Conservation (phyloP, 306 rosid genomes). For the Cucurbita maxima region DNA sequence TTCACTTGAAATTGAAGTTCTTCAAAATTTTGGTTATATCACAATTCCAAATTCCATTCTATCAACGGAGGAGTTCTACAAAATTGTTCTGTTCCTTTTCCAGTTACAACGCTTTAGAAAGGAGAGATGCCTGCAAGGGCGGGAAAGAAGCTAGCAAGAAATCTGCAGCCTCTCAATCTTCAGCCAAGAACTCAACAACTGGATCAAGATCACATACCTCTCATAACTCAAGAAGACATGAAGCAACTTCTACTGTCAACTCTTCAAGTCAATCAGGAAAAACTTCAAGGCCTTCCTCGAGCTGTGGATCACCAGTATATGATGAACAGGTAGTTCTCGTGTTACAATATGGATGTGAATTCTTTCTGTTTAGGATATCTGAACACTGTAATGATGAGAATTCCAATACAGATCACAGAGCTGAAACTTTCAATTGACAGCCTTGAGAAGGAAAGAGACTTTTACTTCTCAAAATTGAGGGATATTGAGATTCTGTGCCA, state of each 20-base stretch:
- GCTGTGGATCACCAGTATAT: conserved; percentile 23
- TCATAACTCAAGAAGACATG: conserved; percentile 55
- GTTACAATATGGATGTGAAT: background rate
- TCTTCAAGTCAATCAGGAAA: conserved; percentile 34
- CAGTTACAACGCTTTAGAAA: conserved; percentile 76
- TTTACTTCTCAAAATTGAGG: conserved; percentile 74
- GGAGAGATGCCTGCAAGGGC: conserved; percentile 71
- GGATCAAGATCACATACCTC: conserved; percentile 46
- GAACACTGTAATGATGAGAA: background rate
- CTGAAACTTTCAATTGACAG: conserved; percentile 78
- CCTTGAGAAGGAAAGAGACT: conserved; percentile 93
- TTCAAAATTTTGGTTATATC: background rate
- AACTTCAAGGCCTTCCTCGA: conserved; percentile 28
- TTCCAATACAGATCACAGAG: conserved; percentile 59
- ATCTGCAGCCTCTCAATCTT: conserved; percentile 44
- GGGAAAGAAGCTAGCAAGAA: conserved; percentile 67
- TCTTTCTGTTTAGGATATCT: background rate
- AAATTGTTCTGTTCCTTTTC: background rate
- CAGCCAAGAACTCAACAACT: conserved; percentile 38
- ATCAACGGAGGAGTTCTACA: too few species aligned
- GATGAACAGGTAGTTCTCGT: conserved; percentile 52
- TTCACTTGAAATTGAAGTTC: background rate
- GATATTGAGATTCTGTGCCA: conserved; percentile 86
- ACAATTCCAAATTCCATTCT: too few species aligned
- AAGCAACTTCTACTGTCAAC: conserved; percentile 22